Base-by-base conservation (phyloP, 2,329 filamentous ascomycete species). In the Colletotrichum sp. region DNA sequence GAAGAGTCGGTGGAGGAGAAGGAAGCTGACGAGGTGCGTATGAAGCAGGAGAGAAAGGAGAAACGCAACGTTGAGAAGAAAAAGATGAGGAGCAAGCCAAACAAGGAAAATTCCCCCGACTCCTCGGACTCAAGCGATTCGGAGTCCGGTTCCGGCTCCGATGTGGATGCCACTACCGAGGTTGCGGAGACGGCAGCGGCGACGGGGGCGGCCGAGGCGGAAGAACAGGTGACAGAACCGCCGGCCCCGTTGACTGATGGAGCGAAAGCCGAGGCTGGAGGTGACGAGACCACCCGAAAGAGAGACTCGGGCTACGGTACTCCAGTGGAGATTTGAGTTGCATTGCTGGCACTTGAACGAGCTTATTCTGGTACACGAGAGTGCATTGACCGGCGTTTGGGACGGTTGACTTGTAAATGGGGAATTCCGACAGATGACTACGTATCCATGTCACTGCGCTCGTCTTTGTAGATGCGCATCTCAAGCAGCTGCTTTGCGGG, bases 251-350 rank as follows among this genome's bases (percentile, higher is more conserved):
- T 25, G 52, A 25, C 15, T 2, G 78, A 80, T 8, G 81, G 82
- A 19, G 79, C n/a, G 11, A 63, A 81, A 4, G 78, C 77, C 59
- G 75, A 79, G 7, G 84, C 84, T 22, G 81, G 82, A 9, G 82
- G 81, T n/a, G 80, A 83, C 25, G 77, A 79, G 25, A 78, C 80
- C 39, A 77, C 74, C 2, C 77, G 69, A 29, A 80, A 80, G 71
- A 66, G 71, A 70, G 77, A 78, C 62, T 78, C 77, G 30, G 77
- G 77, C 6, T 78, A 78, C 32, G 75, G 71, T 19, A 78, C 77
- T 29, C 75, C 77, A 27, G 75, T 75, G 49, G 77, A 78, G 57
- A 39, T 65, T 49, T 75, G 49, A 71, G 39, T 36, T 52, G 27
- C 36, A 64, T 52, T 19, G 30, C 36, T 8, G 22, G 11, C n/a